Evolutionary conservation across 306 rosid species (phyloP), one percentile per base, ranked within the genome.

Genomic region (Elaeagnus macrophylla): DNA sequence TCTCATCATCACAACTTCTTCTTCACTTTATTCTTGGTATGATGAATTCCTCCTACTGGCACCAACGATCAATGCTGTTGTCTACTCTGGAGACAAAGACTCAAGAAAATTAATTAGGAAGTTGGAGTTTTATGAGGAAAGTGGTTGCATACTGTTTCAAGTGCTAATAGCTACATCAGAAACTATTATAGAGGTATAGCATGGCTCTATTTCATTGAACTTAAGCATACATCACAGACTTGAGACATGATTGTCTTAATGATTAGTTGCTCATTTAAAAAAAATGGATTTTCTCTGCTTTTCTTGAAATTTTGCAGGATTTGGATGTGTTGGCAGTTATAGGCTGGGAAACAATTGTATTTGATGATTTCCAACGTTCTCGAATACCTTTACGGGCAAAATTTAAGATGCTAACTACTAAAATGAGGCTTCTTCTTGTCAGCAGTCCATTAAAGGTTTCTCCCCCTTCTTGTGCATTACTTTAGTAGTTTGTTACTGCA

Each of bases 81-180:
- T 75, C 46, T 85, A 81, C 72, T 61, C 40, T 37, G 94, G 94
- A 57, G 55, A 67, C 72, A 74, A 72, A 72, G 81, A 70, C 58
- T 46, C 61, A 7, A 77, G 86, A 32, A 60, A 52, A 64, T 61
- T 51, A 47, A 75, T 81, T 37, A 71, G 77, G 73, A 67, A 68
- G 44, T 39, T 79, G 32, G 94, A 81, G 71, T 85, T 81, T 59
- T 52, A 56, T 61, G 67, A 39, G 35, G 82, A 56, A 58, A 62
- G 62, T 8, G 70, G 62, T 51, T 62, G 65, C 67, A 45, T 69
- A 12, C 60, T 72, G 57, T 79, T 84, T 67, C 70, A 77, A 67
- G 84, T 71, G 39, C 84, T 85, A 46, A 55, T 85, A 71, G 72
- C 73, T 38, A 54, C 73, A 45, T 66, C 72, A n/a, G 85, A 81